These are phyloP conservation scores for Echria macrotheca DNA, from an alignment of 495 filamentous ascomycete species.

Conservation along the genomic window DNA sequence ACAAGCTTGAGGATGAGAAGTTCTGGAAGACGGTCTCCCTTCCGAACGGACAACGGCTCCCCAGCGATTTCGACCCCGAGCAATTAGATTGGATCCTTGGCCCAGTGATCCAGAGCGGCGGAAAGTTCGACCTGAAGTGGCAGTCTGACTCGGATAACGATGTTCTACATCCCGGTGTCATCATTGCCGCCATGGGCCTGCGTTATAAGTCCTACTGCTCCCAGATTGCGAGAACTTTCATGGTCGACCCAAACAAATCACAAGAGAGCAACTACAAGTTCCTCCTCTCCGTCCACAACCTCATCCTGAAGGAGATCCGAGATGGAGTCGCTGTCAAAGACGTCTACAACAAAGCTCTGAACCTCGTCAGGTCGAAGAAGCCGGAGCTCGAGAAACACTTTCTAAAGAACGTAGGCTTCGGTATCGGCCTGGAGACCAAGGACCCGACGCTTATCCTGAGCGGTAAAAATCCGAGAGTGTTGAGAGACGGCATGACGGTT, in stretches of 20 bases:
- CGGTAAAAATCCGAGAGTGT: slow-evolving; percentile 69
- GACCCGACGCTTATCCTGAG: slow-evolving; percentile 78
- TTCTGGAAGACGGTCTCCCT: slow-evolving; percentile 80
- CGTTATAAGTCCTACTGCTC: slow-evolving; percentile 93
- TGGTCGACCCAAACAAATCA: slow-evolving; percentile 92
- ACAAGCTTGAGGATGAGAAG: slow-evolving; percentile 85
- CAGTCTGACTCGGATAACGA: slow-evolving; percentile 68
- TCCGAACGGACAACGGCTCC: slow-evolving; percentile 64
- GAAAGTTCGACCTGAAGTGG: slow-evolving; percentile 84
- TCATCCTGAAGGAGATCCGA: slow-evolving; percentile 80
- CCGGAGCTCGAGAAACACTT: slow-evolving; percentile 94
- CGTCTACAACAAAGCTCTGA: slow-evolving; percentile 81
- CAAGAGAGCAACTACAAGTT: slow-evolving; percentile 93
- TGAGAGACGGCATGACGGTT: slow-evolving; percentile 97
- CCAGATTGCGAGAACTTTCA: slow-evolving; percentile 82
- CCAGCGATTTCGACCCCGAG: slow-evolving; percentile 77
- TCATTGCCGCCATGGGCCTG: slow-evolving; percentile 83
- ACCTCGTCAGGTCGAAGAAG: slow-evolving; percentile 73
- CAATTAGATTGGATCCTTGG: slow-evolving; percentile 92
- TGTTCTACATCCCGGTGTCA: slow-evolving; percentile 87
- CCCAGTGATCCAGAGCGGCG: slow-evolving; percentile 92
- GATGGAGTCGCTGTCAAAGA: slow-evolving; percentile 86
- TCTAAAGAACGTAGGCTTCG: slow-evolving; percentile 79
- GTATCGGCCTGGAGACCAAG: slow-evolving; percentile 86
- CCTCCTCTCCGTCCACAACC: slow-evolving; percentile 77